Evolutionary conservation across 257 asterid genomes (phyloP).

Genomic region (Solanum appendiculatum): DNA sequence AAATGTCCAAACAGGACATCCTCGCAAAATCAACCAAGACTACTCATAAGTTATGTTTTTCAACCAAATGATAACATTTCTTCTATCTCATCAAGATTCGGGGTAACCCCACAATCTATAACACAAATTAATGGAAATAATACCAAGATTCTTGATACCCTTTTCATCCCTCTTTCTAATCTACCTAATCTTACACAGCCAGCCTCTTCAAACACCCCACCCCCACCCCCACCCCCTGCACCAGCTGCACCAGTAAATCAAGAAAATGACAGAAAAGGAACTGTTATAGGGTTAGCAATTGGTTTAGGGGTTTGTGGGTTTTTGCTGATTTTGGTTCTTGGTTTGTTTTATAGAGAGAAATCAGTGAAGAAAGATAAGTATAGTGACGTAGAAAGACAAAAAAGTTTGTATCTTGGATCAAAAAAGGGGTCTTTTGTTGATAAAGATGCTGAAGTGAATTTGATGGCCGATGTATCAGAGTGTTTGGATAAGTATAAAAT

Average conservation of each 20-base stretch:
- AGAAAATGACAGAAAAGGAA: constrained; percentile 30
- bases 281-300: constrained; percentile 50
- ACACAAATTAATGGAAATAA: constrained; percentile 38
- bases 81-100: constrained; percentile 42
- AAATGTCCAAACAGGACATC: constrained; percentile 45
- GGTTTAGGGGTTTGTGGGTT: constrained; percentile 53
- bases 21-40: constrained; percentile 14
- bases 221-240: background rate
- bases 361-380: constrained; percentile 15
- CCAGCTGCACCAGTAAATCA: background rate
- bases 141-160: constrained; percentile 27
- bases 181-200: constrained; percentile 66
- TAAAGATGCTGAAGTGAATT: constrained; percentile 45
- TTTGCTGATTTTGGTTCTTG: constrained; percentile 29
- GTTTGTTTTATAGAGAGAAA: constrained; percentile 28
- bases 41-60: constrained; percentile 54
- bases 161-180: constrained; percentile 63
- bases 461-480: constrained; percentile 87
- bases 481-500: constrained; percentile 90
- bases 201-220: background rate
- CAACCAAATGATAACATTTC: constrained; percentile 53
- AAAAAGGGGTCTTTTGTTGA: constrained; percentile 11
- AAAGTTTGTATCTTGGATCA: constrained; percentile 1
- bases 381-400: constrained; percentile 33
- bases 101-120: constrained; percentile 32